Base-by-base conservation (phyloP, 495 filamentous ascomycete genomes). In the Acidiella bohemica region DNA sequence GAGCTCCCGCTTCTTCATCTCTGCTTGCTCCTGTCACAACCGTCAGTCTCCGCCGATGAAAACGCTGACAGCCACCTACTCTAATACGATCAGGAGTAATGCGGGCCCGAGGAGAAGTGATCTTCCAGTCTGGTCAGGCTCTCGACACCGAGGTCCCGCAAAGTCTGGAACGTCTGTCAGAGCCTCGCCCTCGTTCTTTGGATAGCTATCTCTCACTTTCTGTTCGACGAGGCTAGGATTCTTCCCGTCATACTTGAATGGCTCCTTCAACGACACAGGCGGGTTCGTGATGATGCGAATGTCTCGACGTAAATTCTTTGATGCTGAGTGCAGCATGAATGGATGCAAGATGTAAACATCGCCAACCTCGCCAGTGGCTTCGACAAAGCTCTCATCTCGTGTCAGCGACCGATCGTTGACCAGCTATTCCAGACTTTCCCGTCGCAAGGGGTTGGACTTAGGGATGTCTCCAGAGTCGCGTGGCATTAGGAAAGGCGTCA, bases 301-400 rank as follows among this genome's bases (percentile, higher is more conserved):
- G 16, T 44, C 41, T 2, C 41, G 8, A 2, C 41, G 31, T 18
- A 44, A 32, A 29, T 44, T 44, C 3, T 17, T 19, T 5, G 41
- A 44, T 9, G 41, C 41, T 8, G 41, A 44, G 32, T 44, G 41
- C 10, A 44, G 41, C 41, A 44, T 44, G 41, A 44, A 44, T 18
- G 41, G 41, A 17, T 44, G 41, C 19, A 44, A 18, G n/a, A 44
- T 11, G 19, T 36, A 44, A 6, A 44, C 41, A 19, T 44, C 41
- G 18, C 41, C 41, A 10, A 44, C 32, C 31, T 44, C 41, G 13
- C 41, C 41, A 8, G 32, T 36, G 17, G 41, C 41, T 19, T 44
- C 41, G 41, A 7, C 8, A 16, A 44, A 44, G 32, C 41, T 44
- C 13, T 36, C 32, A 16, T 44, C 41, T 17, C 33, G 19, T 8